phyloP scores from a whole-genome alignment of 106 monocot species.

The Acorus calamus region DNA sequence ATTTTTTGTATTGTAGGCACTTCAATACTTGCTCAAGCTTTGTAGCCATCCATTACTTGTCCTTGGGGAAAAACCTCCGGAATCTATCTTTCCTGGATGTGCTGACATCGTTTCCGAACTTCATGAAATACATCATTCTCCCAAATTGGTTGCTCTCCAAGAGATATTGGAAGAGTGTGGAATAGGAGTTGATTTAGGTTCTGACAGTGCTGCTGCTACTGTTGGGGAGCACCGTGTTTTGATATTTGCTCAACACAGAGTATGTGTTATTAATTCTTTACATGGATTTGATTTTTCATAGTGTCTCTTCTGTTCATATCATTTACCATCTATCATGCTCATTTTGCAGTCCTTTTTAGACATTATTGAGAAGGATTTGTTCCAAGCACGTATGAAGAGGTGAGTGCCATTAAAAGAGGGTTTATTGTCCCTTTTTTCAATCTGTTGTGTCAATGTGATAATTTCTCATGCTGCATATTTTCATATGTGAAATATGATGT shows the following conservation, averaged over 20 bases:
- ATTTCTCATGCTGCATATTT: too few species aligned
- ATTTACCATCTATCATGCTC: too few species aligned
- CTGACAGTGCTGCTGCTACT: slow-evolving; percentile 17
- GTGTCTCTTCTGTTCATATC: too few species aligned
- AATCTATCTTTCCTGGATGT: slow-evolving; percentile 39
- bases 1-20: slow-evolving; percentile 41
- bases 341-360: slow-evolving; percentile 72
- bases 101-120: slow-evolving; percentile 45
- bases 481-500: too few species aligned
- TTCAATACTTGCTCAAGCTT: slow-evolving; percentile 83
- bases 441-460: neutral
- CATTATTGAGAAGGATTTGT: slow-evolving; percentile 86
- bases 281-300: too few species aligned
- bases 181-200: slow-evolving; percentile 58
- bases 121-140: slow-evolving; percentile 78
- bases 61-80: slow-evolving; percentile 59
- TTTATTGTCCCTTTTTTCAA: neutral
- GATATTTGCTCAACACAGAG: slow-evolving; percentile 90
- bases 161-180: slow-evolving; percentile 97
- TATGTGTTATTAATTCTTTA: slow-evolving; percentile 15
- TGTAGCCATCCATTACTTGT: slow-evolving; percentile 99
- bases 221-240: slow-evolving; percentile 85
- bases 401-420: slow-evolving; percentile 3
- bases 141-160: slow-evolving; percentile 89
- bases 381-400: slow-evolving; percentile 89